phyloP scores from a whole-genome alignment of 305 asterid species.

The Solanum hybrid region DNA sequence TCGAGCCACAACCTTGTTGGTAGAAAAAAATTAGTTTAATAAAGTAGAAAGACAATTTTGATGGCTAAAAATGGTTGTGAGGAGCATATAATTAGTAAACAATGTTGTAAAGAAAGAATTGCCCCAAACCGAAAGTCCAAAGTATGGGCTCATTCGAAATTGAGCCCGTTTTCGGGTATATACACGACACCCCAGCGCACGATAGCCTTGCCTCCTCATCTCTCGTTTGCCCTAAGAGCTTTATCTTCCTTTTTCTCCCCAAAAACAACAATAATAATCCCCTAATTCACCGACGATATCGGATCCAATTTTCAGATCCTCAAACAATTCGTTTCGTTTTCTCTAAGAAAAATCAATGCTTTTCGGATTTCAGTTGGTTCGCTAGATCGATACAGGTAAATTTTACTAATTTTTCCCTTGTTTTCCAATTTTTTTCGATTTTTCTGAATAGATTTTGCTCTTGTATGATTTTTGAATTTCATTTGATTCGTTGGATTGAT shows the following conservation, averaged over 20 bases:
- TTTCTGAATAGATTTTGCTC: not conserved
- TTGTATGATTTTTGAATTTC: not conserved
- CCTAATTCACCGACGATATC: not conserved
- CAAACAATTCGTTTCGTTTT: not conserved
- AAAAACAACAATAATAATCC: not conserved
- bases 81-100: not conserved
- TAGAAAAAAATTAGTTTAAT: not conserved
- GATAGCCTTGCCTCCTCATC: not conserved
- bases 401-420: not conserved
- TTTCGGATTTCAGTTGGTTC: not conserved
- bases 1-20: not conserved
- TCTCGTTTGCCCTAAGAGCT: not conserved
- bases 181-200: not conserved
- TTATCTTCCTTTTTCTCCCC: not conserved
- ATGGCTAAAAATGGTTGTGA: not conserved
- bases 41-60: not conserved
- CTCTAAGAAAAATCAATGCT: not conserved
- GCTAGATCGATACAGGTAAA: not conserved
- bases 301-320: not conserved
- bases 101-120: not conserved
- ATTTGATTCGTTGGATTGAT: not conserved
- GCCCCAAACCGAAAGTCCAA: not conserved
- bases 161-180: constrained; percentile 2
- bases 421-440: not conserved
- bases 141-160: not conserved